Evolutionary conservation across 805 yeast genomes (phyloP), one percentile per base, ranked within the genome.

Genomic region (Hanseniaspora nectarophila): DNA sequence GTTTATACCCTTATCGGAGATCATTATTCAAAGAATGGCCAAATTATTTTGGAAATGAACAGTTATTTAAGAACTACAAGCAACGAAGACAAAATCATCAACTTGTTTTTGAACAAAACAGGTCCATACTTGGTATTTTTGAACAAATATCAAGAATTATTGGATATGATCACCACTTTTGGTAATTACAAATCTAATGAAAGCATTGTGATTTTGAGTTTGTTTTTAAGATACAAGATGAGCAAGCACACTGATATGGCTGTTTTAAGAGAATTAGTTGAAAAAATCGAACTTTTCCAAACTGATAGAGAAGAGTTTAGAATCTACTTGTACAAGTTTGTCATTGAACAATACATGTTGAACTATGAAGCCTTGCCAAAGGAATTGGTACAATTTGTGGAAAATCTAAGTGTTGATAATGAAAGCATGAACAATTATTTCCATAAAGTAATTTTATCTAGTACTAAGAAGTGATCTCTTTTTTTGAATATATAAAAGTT

Each of bases 51-150:
- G 15, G 87, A 86, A 58, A 78, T 81, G 1, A 69, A 73, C 43
- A 76, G 81, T 28, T 73, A 82, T 43, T 65, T 86, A 0, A 72
- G 70, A 12, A 95, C 95, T 0, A 70, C 69, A 10, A 63, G 74
- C 46, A 76, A 76, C 69, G 70, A 66, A 0, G 79, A 76, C 37
- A 95, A 95, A 0, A 92, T 85, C 59, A 61, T 66, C 2, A 67
- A 42, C n/a, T 16, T 77, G 0, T 65, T 85, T 4, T 58, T 80
- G 8, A 61, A 68, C 1, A 63, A 71, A 3, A 82, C 87, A 29
- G 97, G 90, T 0, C 97, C 97, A 8, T 63, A 66, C 13, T 75
- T 81, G 3, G 76, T 89, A 1, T 42, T 66, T 42, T 74, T 81
- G 15, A 70, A 75, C n/a, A 73, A 75, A 53, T 50, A 71, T 24